Evolutionary conservation across 352 stramenopile species (phyloP).

Genomic region (Thraustochytrium striatum): DNA sequence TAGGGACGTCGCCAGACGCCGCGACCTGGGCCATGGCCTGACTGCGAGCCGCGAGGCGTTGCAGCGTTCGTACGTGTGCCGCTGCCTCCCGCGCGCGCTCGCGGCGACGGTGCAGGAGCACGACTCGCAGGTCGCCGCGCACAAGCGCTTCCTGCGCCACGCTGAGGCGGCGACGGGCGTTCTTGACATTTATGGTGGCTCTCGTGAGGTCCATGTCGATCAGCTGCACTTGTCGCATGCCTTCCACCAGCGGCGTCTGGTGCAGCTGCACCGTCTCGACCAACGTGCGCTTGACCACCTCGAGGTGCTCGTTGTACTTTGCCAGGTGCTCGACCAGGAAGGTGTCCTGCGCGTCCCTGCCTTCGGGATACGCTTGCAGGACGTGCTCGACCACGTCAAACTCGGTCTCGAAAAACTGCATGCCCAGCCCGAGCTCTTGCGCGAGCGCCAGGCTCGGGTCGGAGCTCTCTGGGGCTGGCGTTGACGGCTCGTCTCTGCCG

Average conservation of each 20-base stretch:
- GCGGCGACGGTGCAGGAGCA: constrained; percentile 8
- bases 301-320: not conserved
- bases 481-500: no score
- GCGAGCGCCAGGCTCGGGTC: no score
- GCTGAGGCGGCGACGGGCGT: constrained; percentile 7
- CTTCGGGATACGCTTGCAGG: not conserved
- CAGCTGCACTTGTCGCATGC: constrained; percentile 23
- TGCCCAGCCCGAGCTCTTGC: not conserved
- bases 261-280: constrained; percentile 17
- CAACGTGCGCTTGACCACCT: not conserved
- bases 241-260: not conserved
- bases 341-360: not conserved
- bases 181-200: constrained; percentile 25
- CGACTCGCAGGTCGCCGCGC: constrained; percentile 20
- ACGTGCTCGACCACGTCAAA: not conserved
- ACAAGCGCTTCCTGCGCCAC: not conserved
- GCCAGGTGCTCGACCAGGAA: constrained; percentile 24
- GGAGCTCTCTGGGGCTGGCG: no score
- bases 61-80: not conserved
- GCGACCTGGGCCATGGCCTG: not conserved
- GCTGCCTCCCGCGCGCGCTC: not conserved
- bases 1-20: not conserved
- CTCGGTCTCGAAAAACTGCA: constrained; percentile 12
- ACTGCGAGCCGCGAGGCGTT: not conserved
- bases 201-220: constrained; percentile 42